Conservation (phyloP, 2,329 filamentous ascomycete species). For the Fusarium chlamydosporum region DNA sequence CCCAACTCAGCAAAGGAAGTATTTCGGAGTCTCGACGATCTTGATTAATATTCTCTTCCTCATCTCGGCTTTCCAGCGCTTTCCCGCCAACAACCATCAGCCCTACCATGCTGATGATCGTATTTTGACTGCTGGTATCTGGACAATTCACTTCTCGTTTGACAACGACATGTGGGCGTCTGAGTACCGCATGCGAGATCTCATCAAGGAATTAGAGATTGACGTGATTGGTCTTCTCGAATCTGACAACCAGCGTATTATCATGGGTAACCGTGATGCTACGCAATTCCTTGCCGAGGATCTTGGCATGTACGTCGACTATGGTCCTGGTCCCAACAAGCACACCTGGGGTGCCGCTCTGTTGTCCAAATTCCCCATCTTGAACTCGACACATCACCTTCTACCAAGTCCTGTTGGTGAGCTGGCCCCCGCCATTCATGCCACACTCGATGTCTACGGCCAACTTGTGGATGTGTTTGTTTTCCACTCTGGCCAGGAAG, state of each 20-base stretch:
- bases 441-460: conserved; percentile 94
- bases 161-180: conserved; percentile 99
- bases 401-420: conserved; percentile 94
- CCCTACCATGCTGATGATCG: conserved; percentile 92
- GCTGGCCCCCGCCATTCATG: conserved; percentile 94
- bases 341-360: conserved; percentile 97
- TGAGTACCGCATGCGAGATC: conserved; percentile 91
- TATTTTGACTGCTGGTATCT: conserved; percentile 93
- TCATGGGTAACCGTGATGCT: conserved; percentile 98
- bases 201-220: conserved; percentile 94
- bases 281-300: conserved; percentile 97
- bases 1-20: conserved; percentile 64
- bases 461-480: conserved; percentile 93
- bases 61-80: conserved; percentile 86
- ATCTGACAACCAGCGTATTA: conserved; percentile 94
- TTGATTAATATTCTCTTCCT: conserved; percentile 84
- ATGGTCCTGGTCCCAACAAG: conserved; percentile 96
- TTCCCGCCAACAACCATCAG: conserved; percentile 91
- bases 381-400: conserved; percentile 96
- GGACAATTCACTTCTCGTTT: conserved; percentile 98
- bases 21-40: conserved; percentile 72
- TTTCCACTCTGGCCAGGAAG: conserved; percentile 98
- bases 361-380: conserved; percentile 95
- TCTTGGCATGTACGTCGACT: conserved; percentile 98
- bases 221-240: conserved; percentile 97